Base-by-base conservation (phyloP, 139 green algal genomes). In the Dunaliella primolecta region DNA sequence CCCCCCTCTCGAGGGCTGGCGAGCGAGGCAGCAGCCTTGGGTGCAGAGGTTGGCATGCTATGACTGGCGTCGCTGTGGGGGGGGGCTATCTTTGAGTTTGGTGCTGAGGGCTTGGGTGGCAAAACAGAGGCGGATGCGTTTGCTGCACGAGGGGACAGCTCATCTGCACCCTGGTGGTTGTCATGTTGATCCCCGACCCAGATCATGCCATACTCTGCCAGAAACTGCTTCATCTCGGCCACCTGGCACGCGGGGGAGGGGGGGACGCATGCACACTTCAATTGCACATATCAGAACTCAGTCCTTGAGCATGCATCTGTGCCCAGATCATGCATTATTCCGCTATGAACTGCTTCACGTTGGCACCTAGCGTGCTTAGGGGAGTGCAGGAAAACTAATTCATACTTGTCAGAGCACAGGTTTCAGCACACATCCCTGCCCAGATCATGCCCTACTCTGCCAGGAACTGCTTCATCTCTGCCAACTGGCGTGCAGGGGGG, bases 391-490 rank as follows among this genome's bases (percentile, higher is more conserved):
- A 20, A 29, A 20, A 29, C 56, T 72, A 72, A 72, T 23, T 23
- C 20, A 72, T n/a, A 23, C 56, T 72, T 20, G 56, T 23, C 56
- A 72, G 20, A 72, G 56, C 23, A 23, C 56, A 29, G 56, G 56
- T 23, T n/a, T 72, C 56, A 27, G 36, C 78, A 70, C 46, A 24
- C 36, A 72, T 15, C 0, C 91, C 91, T 29, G 92, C 86, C 91
- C 91, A 94, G 29, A 92, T 80, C 79, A 94, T 86, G 25, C 91
- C 91, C 38, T 94, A 94, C 34, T 94, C 91, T 3, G 91, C 89
- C 35, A 94, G 83, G 84, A 94, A 94, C 21, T 1, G 24, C 84
- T 93, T 94, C 55, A 94, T 89, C 29, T 93, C 89, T 56, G 86
- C 82, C 0, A 90, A 74, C 71, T 90, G 87, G 36, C 56, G 20